Evolutionary conservation across 176 grass and related monocot genomes (phyloP).

Genomic region (Rhynchospora breviuscula): DNA sequence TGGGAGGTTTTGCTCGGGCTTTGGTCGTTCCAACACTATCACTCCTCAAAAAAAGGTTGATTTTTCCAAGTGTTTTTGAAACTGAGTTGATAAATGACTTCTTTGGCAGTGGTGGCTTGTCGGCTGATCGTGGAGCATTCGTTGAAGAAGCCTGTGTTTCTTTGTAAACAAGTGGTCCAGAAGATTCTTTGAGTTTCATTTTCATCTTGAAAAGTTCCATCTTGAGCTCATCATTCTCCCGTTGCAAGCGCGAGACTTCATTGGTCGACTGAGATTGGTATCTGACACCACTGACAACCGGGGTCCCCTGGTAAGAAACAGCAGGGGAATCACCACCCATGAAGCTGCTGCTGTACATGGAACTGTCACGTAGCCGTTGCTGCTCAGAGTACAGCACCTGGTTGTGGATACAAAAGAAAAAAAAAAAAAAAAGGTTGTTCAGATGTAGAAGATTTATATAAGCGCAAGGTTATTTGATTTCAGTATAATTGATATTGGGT

Average conservation of each 20-base stretch:
- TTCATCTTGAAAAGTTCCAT: slow-evolving; percentile 61
- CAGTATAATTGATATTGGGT: neutral
- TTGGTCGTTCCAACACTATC: slow-evolving; percentile 35
- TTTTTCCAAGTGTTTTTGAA: slow-evolving; percentile 70
- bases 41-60: slow-evolving; percentile 53
- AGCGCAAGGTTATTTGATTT: neutral
- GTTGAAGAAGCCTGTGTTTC: neutral
- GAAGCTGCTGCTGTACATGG: slow-evolving; percentile 22
- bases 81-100: slow-evolving; percentile 61
- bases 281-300: slow-evolving; percentile 19
- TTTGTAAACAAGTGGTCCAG: neutral
- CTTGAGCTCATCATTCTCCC: slow-evolving; percentile 84
- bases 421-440: neutral
- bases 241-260: slow-evolving; percentile 64
- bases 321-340: slow-evolving; percentile 41
- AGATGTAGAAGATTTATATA: neutral
- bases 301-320: slow-evolving; percentile 27
- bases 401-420: neutral
- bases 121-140: slow-evolving; percentile 9
- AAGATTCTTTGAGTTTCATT: slow-evolving; percentile 40
- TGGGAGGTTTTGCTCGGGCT: slow-evolving; percentile 36
- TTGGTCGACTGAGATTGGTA: slow-evolving; percentile 25
- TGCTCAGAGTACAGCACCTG: slow-evolving; percentile 78
- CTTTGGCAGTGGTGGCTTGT: slow-evolving; percentile 46
- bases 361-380: slow-evolving; percentile 46